These are phyloP conservation scores for Diplodia intermedia DNA, from an alignment of 2,329 filamentous ascomycete species.

Conservation along the genomic window DNA sequence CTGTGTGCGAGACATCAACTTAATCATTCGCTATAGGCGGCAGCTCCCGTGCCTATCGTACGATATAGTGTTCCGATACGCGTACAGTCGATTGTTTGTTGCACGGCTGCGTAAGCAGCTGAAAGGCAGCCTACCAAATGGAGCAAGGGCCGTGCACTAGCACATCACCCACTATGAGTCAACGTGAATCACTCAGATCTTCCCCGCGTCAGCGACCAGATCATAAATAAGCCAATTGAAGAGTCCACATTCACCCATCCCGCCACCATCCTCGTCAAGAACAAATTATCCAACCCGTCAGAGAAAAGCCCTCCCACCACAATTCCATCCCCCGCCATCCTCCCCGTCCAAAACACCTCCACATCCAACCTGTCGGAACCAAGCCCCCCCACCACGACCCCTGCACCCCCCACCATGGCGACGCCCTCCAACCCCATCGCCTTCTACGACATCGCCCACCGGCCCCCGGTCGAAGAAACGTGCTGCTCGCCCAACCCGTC, in stretches of 20 bases:
- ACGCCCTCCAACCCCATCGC: constrained; percentile 41
- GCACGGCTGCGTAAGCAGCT: no score
- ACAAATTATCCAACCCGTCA: no score
- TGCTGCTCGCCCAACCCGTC: constrained; percentile 59
- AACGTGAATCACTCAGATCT: background rate
- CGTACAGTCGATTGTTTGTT: no score
- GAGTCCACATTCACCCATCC: background rate
- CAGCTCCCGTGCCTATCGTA: no score
- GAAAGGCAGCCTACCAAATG: no score
- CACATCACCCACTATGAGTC: no score
- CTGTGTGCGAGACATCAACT: no score
- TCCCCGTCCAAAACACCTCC: no score
- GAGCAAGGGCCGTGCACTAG: no score
- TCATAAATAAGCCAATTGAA: background rate
- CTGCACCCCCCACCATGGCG: background rate
- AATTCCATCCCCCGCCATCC: background rate
- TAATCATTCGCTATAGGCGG: no score
- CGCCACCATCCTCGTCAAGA: no score
- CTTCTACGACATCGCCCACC: constrained; percentile 59
- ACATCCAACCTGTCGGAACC: background rate
- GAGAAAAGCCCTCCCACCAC: background rate
- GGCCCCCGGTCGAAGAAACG: constrained; percentile 42
- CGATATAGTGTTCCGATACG: no score
- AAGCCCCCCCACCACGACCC: background rate
- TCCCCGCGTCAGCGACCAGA: background rate